Percentiles rank a stretch among this genome's conserved stretches.
phyloP scores from a whole-genome alignment of 1,139 yeast species.

The Kodamaea suecica region DNA sequence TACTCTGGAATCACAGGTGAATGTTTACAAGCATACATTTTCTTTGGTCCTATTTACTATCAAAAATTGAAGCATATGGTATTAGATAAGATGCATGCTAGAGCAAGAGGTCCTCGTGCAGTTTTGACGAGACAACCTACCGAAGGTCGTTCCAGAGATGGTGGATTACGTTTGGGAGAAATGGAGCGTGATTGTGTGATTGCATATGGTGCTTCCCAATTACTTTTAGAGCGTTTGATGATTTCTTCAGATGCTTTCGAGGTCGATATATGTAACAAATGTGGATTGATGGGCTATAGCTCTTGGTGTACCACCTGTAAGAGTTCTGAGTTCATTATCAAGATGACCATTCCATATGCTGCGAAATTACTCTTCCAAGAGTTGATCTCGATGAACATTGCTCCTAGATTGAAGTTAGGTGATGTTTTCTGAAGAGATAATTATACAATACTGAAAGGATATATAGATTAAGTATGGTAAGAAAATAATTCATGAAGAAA shows the following conservation, averaged over 20 bases:
- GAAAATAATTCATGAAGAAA: not conserved
- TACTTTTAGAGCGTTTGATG: slow-evolving; percentile 91
- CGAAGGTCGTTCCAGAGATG: slow-evolving; percentile 98
- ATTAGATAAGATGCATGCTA: slow-evolving; percentile 97
- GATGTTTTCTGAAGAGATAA: slow-evolving; percentile 57
- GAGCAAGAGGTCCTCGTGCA: slow-evolving; percentile 99
- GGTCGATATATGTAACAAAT: slow-evolving; percentile 87
- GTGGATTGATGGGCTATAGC: slow-evolving; percentile 98
- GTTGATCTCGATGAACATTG: slow-evolving; percentile 93
- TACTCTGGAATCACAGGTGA: slow-evolving; percentile 99
- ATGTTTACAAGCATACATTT: slow-evolving; percentile 92
- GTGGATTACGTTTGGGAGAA: slow-evolving; percentile 98
- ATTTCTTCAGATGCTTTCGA: slow-evolving; percentile 96
- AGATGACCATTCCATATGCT: slow-evolving; percentile 97
- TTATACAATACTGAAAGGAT: not conserved
- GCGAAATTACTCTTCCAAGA: slow-evolving; percentile 96
- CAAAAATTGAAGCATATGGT: slow-evolving; percentile 99
- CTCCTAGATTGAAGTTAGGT: slow-evolving; percentile 87
- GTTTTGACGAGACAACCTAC: slow-evolving; percentile 98
- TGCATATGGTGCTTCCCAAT: slow-evolving; percentile 98
- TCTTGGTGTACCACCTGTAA: slow-evolving; percentile 98
- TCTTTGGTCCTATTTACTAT: slow-evolving; percentile 97
- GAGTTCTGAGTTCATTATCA: slow-evolving; percentile 78
- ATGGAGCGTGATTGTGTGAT: slow-evolving; percentile 99
- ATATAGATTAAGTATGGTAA: not conserved